Evolutionary conservation across 495 filamentous ascomycete genomes (phyloP).

Genomic region (Evansstolkia leycettana): DNA sequence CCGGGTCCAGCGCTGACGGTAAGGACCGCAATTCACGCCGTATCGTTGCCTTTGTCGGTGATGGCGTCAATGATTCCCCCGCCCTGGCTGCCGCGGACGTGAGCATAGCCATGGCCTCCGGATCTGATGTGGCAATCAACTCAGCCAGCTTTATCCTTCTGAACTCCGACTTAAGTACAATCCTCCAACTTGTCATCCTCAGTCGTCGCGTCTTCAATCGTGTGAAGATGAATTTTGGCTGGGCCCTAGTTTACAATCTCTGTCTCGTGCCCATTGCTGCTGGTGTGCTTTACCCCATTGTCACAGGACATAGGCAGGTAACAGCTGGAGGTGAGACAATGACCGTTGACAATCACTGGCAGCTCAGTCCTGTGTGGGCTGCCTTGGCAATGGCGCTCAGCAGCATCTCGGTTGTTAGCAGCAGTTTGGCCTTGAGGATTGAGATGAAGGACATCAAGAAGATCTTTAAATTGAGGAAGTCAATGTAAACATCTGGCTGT

Average conservation of each 20-base stretch:
- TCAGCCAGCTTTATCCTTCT: constrained; percentile 80
- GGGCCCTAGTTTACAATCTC: constrained; percentile 81
- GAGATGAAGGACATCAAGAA: constrained; percentile 15
- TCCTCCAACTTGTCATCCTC: constrained; percentile 64
- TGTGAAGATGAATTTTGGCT: constrained; percentile 77
- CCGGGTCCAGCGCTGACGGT: background rate
- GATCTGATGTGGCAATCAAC: constrained; percentile 74
- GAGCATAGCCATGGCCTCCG: constrained; percentile 72
- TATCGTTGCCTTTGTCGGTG: constrained; percentile 58
- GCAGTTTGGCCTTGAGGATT: constrained; percentile 54
- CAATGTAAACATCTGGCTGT: background rate
- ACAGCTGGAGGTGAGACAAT: constrained; percentile 12
- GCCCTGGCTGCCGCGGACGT: constrained; percentile 72
- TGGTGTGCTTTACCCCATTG: constrained; percentile 64
- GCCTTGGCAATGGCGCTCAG: constrained; percentile 78
- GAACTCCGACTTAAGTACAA: constrained; percentile 51
- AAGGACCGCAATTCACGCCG: constrained; percentile 4
- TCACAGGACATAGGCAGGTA: constrained; percentile 33
- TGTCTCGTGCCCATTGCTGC: constrained; percentile 73
- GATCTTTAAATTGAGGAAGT: constrained; percentile 6
- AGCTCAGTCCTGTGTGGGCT: constrained; percentile 74
- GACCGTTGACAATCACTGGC: constrained; percentile 25
- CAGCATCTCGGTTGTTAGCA: constrained; percentile 67
- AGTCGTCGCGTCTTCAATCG: constrained; percentile 60
- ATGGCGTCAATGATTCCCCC: constrained; percentile 84